Base-by-base conservation (phyloP, 768 basidiomycete genomes). In the Naganishia vishniacii region DNA sequence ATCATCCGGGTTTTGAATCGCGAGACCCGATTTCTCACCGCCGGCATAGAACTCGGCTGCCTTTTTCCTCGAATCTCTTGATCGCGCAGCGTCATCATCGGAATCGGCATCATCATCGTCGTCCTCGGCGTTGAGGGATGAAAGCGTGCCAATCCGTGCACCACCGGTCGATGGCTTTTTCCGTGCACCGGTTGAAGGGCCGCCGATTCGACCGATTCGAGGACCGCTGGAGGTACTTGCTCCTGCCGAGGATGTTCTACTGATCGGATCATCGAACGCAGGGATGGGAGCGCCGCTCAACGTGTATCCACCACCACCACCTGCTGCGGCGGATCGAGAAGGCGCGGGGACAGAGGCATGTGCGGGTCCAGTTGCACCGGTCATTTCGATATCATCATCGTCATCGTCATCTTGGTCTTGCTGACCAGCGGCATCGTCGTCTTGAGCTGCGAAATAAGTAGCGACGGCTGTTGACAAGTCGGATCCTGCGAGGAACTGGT, bases 1-100 rank as follows among this genome's bases (percentile, higher is more conserved):
- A 31, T 65, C 75, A 48, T 79, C 74, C 0, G 94, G 94, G 73
- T 91, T 91, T 78, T 94, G 84, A 1, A 98, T 82, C 1, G 86
- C 88, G 48, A 99, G 81, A 1, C 93, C 94, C 75, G 32, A 53
- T 51, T 56, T 58, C 44, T 46, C 65, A 32, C 65, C 65, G 16
- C 53, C 61, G 1, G 46, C 65, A 18, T 48, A 58, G 7, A 48
- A 34, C 46, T 59, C 65, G 3, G 60, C n/a, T 44, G 28, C 42
- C 8, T 45, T 40, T 26, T 49, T 59, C 25, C 80, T 81, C n/a
- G n/a, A n/a, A 1, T 81, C 82, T 48, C 84, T 86, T 18, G 53
- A n/a, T 26, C 4, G 16, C 23, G 32, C 28, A 11, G 80, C 84
- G 71, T 85, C 84, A 61, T 48, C 46, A 16, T 60, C 64, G 47